Percentiles rank a stretch among this genome's conserved stretches.
phyloP scores from a whole-genome alignment of 2,329 filamentous ascomycete species.

The Didymosphaeria variabile region DNA sequence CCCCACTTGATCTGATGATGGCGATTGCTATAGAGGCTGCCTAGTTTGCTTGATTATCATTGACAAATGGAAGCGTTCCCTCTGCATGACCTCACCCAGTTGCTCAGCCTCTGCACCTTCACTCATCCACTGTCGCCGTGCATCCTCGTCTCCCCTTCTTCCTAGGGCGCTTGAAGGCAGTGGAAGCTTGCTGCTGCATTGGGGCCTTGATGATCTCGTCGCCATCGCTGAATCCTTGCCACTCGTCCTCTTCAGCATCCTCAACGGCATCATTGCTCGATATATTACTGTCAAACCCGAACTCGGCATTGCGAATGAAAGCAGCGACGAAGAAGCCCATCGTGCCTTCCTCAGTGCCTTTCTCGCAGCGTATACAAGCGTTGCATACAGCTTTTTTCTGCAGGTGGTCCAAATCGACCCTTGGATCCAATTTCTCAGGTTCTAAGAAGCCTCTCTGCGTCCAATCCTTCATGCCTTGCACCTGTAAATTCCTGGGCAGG shows the following conservation, averaged over 20 bases:
- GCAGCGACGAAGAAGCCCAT: constrained; percentile 97
- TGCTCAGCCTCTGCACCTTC: neutral
- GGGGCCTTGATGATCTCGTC: constrained; percentile 17
- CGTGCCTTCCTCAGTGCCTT: constrained; percentile 81
- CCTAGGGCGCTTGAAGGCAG: constrained; percentile 20
- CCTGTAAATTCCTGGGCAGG: constrained; percentile 75
- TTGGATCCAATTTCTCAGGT: constrained; percentile 32
- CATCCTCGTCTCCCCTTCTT: constrained; percentile 34
- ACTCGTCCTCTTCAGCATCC: constrained; percentile 48
- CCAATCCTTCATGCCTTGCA: constrained; percentile 80
- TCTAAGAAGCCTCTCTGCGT: constrained; percentile 65
- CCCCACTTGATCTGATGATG: neutral
- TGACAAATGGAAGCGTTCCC: neutral
- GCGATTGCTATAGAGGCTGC: neutral
- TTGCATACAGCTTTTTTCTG: constrained; percentile 62
- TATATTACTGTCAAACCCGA: constrained; percentile 6
- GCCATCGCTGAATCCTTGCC: constrained; percentile 55
- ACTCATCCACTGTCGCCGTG: neutral
- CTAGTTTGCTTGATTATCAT: neutral
- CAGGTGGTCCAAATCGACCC: constrained; percentile 59
- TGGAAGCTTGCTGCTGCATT: neutral
- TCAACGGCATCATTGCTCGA: constrained; percentile 23
- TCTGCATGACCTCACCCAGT: neutral
- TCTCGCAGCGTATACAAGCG: constrained; percentile 82
- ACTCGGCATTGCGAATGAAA: constrained; percentile 70